A percentile compares a stretch with the other conserved stretches of the same genome.
phyloP scores from a whole-genome alignment of 2,329 filamentous ascomycete species.

The Trichoderma harzianum region DNA sequence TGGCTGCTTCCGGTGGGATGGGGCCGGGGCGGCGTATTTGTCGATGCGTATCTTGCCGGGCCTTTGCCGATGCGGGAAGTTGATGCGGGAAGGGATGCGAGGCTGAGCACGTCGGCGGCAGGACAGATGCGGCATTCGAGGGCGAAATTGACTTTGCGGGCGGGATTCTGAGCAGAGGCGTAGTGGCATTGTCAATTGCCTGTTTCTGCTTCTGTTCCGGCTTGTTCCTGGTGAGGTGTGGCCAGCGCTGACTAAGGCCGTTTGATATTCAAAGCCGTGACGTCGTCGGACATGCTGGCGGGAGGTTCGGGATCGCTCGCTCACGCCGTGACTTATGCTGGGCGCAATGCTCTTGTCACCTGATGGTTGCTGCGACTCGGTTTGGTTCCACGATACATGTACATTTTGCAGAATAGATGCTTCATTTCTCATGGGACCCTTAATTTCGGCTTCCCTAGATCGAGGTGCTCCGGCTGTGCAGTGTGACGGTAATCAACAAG shows the following conservation, averaged over 20 bases:
- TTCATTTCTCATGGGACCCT: neutral
- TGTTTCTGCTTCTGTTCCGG: neutral
- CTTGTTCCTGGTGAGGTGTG: neutral
- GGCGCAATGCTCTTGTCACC: neutral
- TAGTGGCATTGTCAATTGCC: neutral
- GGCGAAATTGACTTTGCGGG: neutral
- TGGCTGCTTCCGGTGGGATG: neutral
- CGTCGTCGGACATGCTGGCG: neutral
- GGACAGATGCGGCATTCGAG: neutral
- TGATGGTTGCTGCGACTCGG: neutral
- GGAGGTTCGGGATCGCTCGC: slow-evolving; percentile 9
- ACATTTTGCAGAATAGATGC: neutral
- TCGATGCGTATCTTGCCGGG: neutral
- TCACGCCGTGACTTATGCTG: neutral
- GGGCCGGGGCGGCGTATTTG: neutral
- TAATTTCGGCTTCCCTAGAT: neutral
- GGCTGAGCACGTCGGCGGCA: neutral
- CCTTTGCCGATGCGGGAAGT: neutral
- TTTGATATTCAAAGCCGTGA: neutral
- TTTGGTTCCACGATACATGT: neutral
- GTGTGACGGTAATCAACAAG: neutral
- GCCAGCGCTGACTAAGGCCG: neutral
- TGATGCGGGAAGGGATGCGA: neutral
- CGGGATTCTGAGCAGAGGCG: neutral
- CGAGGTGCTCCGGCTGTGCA: neutral